Evolutionary conservation across 2,329 filamentous ascomycete species (phyloP).

Genomic region (Penicillium janthinellum): DNA sequence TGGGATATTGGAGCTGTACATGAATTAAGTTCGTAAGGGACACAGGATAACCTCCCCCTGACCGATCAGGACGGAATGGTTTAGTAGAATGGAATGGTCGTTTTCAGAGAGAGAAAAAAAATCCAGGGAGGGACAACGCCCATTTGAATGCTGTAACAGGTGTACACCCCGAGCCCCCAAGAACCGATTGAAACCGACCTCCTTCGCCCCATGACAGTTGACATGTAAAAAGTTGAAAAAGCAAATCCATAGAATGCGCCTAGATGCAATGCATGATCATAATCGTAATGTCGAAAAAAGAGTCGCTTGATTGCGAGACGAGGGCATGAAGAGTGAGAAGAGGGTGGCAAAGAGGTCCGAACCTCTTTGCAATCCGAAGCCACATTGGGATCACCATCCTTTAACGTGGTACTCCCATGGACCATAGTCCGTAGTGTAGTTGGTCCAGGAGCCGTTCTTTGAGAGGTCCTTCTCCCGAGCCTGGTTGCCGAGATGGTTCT

Average conservation of each 20-base stretch:
- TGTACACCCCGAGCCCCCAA: conserved; percentile 14
- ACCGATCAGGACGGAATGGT: conserved; percentile 1
- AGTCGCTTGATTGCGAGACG: conserved; percentile 15
- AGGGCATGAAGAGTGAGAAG: conserved; percentile 12
- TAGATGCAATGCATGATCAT: conserved; percentile 44
- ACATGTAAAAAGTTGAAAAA: conserved; percentile 21
- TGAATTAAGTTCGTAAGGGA: conserved; percentile 32
- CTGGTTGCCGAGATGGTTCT: conserved; percentile 24
- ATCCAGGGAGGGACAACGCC: conserved; percentile 31
- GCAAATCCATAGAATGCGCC: conserved; percentile 37
- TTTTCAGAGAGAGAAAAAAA: conserved; percentile 19
- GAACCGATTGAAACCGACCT: conserved; percentile 18
- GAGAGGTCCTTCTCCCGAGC: conserved; percentile 61
- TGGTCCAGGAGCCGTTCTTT: conserved; percentile 76
- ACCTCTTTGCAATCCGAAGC: too few species aligned
- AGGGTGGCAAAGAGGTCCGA: neutral
- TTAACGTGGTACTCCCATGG: conserved; percentile 83
- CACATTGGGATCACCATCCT: conserved; percentile 66
- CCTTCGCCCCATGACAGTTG: neutral
- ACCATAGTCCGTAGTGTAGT: conserved; percentile 76
- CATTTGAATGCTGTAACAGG: conserved; percentile 33
- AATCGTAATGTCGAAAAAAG: conserved; percentile 36
- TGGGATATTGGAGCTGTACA: conserved; percentile 35
- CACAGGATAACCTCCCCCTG: conserved; percentile 15
- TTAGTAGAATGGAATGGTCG: conserved; percentile 7